phyloP scores from a whole-genome alignment of 2,329 filamentous ascomycete species.

The Calonectria pauciramosa region DNA sequence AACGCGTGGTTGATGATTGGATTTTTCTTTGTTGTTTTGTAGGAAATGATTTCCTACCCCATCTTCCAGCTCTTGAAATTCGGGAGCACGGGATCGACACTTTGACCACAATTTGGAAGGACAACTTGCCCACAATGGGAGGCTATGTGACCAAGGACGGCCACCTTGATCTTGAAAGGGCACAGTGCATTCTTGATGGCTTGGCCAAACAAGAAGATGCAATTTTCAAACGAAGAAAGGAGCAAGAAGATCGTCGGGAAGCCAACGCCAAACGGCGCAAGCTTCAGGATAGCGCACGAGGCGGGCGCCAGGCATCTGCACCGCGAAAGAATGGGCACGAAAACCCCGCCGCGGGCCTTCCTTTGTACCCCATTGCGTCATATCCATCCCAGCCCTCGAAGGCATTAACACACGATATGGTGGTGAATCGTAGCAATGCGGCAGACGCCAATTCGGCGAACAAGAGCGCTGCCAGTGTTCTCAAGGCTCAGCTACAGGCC shows the following conservation, averaged over 20 bases:
- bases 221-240: constrained; percentile 90
- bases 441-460: constrained; percentile 85
- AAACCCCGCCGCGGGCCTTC: constrained; percentile 49
- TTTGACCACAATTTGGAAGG: constrained; percentile 95
- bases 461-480: constrained; percentile 90
- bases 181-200: constrained; percentile 89
- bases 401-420: constrained; percentile 86
- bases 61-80: constrained; percentile 97
- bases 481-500: constrained; percentile 83
- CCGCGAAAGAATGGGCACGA: constrained; percentile 50
- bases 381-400: constrained; percentile 67
- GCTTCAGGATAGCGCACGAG: constrained; percentile 67
- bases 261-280: constrained; percentile 85
- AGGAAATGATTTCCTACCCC: constrained; percentile 97
- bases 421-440: constrained; percentile 79
- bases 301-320: constrained; percentile 34
- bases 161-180: constrained; percentile 86
- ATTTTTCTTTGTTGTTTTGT: constrained; percentile 99
- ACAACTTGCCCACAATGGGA: constrained; percentile 91
- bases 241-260: constrained; percentile 86
- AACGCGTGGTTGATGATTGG: constrained; percentile 97
- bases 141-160: constrained; percentile 98
- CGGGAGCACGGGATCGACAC: constrained; percentile 98
- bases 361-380: constrained; percentile 58
- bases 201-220: constrained; percentile 93